Evolutionary conservation across 345 rosid genomes (phyloP), one percentile per base, ranked within the genome.

Genomic region (Heritiera littoralis): DNA sequence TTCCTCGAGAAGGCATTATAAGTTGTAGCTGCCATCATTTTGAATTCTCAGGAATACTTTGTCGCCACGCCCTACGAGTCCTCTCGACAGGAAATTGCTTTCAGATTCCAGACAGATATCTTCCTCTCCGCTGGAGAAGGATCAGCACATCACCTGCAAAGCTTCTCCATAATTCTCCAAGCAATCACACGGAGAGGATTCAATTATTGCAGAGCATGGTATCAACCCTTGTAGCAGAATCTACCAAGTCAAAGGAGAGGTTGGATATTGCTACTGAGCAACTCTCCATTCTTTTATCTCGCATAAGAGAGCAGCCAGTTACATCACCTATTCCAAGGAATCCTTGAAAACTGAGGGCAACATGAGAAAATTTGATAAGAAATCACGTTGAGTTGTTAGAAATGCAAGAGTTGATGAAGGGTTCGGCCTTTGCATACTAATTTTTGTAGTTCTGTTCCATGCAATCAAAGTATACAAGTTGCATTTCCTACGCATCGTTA

Each of bases 1-100:
- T 82, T 77, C 98, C 93, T 60, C 90, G 87, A 80, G 99, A 93
- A 77, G 98, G 92, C 84, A 87, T 92, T 80, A 84, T 95, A 85
- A 92, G 93, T 84, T 95, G 99, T 86, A 92, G 97, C 78, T 95
- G 99, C 87, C 97, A 95, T 76, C 91, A 84, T 73, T 95, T 95
- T 82, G 97, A 95, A 87, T 91, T 95, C 82, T 95, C 94, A 17
- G 99, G 99, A 71, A 88, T 91, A 78, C 99, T 95, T 45, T 95
- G 99, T 74, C 84, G 98, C 30, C 99, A 95, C 76, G 90, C 98
- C 67, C 96, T 95, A 74, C 92, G 97, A 61, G 96, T 95, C 71
- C 97, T 95, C 80, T 93, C 99, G 1, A 87, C 98, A 0, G 95
- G 93, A 41, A 95, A 95, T 82, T 95, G 99, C 83, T 95, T 95